Evolutionary conservation across 345 rosid genomes (phyloP), one percentile per base, ranked within the genome.

Genomic region (Syzygium aqueum): DNA sequence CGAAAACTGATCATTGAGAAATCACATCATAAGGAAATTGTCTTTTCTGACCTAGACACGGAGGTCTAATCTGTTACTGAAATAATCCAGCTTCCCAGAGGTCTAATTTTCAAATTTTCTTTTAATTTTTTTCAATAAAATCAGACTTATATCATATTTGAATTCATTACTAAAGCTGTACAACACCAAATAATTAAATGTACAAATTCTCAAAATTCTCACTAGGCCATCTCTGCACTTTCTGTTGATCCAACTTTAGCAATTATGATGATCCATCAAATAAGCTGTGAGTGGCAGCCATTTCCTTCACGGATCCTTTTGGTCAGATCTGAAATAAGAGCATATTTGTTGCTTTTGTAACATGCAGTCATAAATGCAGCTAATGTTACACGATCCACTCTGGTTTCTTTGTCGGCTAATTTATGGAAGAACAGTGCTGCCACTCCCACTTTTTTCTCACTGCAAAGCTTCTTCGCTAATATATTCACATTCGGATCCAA

Each of bases 291-390:
- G 77, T 30, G 43, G 6, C 77, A 15, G 77, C 40, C 23, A 65
- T 65, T 65, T 65, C 77, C 77, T 91, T 86, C 92, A 11, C 92
- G 90, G 77, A 94, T 89, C 92, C 94, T 93, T 84, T 91, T 86
- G 57, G 95, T 90, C 91, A 97, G 89, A 88, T 96, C 97, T 53
- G 97, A 86, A 67, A 95, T 93, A 87, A 96, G 95, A 67, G 95
- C 92, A 89, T 91, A 92, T 88, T 95, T 96, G 61, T 95, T 92
- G 93, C 94, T 92, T 77, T 94, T 98, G 53, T 94, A 90, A 89
- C 98, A 96, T 53, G 99, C 94, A 52, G 96, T 93, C 51, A 85
- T 93, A 89, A 96, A 93, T 56, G 97, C 99, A 30, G 98, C 91
- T 89, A 91, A 88, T 25, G 96, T 94, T 37, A 95, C 93, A 51